Base-by-base conservation (phyloP, 495 filamentous ascomycete genomes). In the Poronia punctata region DNA sequence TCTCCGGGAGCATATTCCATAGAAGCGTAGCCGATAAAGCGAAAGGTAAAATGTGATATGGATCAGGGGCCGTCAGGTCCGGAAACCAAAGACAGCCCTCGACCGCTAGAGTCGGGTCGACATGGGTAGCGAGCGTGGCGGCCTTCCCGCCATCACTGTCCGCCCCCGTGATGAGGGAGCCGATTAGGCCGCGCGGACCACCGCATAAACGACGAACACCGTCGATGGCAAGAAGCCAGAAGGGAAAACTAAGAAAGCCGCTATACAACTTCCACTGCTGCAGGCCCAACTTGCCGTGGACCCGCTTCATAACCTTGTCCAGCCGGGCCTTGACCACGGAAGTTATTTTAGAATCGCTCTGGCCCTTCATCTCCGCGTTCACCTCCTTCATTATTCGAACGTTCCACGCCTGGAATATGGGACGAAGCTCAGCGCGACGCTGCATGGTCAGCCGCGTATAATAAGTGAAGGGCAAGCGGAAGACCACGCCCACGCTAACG, bases 51-150 rank as follows among this genome's bases (percentile, higher is more conserved):
- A 78, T 47, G n/a, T 78, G 66, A 17, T 73, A 71, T 1, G 84
- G 74, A 54, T 96, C 89, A 16, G 82, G 65, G 5, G 64, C 67
- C 10, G 81, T 67, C 4, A 97, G 75, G 60, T 95, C 74, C 3
- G 75, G 70, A 55, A 92, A 89, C 87, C 88, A 97, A 5, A 87
- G 67, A 3, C 75, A 75, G 8, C 89, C 89, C 46, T 86, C 89
- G 2, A 61, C 64, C 1, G 72, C 70, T 5, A 90, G 53, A 16
- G 70, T 64, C 1, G 74, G 72, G 48, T 86, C 77, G 31, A 75
- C 36, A 11, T 53, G 18, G 6, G 40, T 2, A 2, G 19, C 17
- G 3, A 18, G 28, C 6, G 26, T 15, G 21, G 43, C 43, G 10
- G 36, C 40, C 6, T n/a, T 46, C 19, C 20, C 45, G 6, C 21